A percentile compares a stretch with the other conserved stretches of the same genome.
Conservation (phyloP, 31 red algal genomes). For the Asparagopsis taxiformis region DNA sequence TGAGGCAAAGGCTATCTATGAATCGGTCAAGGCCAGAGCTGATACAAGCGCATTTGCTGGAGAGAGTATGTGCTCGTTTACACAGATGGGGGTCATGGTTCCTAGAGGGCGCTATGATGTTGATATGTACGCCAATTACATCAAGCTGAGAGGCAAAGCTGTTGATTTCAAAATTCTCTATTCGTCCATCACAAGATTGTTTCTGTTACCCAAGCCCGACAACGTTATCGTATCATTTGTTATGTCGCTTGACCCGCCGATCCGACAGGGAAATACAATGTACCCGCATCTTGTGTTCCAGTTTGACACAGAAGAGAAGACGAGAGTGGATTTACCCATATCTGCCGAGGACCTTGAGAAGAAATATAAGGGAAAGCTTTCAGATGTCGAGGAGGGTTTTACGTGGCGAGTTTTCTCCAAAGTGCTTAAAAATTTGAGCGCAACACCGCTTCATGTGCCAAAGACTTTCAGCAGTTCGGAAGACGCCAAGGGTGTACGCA, state of each 20-base stretch:
- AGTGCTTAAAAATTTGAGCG: slow-evolving; percentile 66
- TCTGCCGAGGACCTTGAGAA: slow-evolving; percentile 69
- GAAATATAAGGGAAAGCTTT: slow-evolving; percentile 79
- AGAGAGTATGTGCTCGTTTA: too few species aligned
- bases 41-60: too few species aligned
- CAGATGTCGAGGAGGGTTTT: slow-evolving; percentile 44
- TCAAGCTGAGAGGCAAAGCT: slow-evolving; percentile 91
- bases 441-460: slow-evolving; percentile 80
- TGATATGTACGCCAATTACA: slow-evolving; percentile 90
- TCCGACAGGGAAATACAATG: slow-evolving; percentile 94
- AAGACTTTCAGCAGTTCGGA: slow-evolving; percentile 75
- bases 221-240: slow-evolving; percentile 88
- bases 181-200: slow-evolving; percentile 75
- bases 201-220: too few species aligned
- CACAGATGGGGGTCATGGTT: slow-evolving; percentile 81
- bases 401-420: slow-evolving; percentile 93
- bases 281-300: slow-evolving; percentile 97
- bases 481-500: slow-evolving; percentile 66
- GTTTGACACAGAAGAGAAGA: slow-evolving; percentile 76
- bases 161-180: too few species aligned
- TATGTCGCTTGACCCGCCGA: slow-evolving; percentile 91
- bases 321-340: slow-evolving; percentile 66
- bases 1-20: slow-evolving; percentile 62
- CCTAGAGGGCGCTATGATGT: slow-evolving; percentile 87
- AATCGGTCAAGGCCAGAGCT: slow-evolving; percentile 64